Conservation (phyloP, 208 protist genomes). For the Blechomonas ayalai region DNA sequence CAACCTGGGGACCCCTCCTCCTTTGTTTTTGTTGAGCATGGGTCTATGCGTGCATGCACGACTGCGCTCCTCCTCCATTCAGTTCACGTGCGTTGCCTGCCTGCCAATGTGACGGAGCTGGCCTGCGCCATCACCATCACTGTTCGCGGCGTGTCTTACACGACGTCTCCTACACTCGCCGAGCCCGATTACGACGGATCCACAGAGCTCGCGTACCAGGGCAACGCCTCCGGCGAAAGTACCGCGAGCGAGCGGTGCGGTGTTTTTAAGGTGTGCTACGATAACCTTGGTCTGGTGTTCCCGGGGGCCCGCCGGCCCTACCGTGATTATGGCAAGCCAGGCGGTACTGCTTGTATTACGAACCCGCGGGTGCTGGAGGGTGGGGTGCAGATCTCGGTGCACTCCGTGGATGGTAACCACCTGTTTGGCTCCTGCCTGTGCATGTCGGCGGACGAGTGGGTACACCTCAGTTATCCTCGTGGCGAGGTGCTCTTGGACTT, state of each 20-base stretch:
- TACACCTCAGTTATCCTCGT: constrained; percentile 14
- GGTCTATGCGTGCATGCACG: constrained; percentile 6
- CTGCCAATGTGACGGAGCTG: constrained; percentile 2
- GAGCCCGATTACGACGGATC: constrained; percentile 1
- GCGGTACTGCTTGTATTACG: neutral
- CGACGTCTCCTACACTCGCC: neutral
- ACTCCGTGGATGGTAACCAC: constrained; percentile 4
- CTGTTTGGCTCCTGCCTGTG: constrained; percentile 15
- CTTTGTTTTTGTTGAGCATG: constrained; percentile 2
- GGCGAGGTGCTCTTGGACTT: constrained; percentile 20
- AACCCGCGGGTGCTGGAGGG: constrained; percentile 4
- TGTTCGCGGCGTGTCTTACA: constrained; percentile 11
- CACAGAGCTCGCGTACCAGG: neutral
- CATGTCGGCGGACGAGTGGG: constrained; percentile 8
- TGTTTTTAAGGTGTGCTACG: constrained; percentile 6
- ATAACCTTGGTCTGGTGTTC: constrained; percentile 6
- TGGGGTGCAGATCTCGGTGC: constrained; percentile 14
- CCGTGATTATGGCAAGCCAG: neutral
- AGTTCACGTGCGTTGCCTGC: constrained; percentile 8
- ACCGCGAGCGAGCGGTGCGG: neutral
- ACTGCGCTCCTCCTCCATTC: constrained; percentile 5
- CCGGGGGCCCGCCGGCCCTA: constrained; percentile 3
- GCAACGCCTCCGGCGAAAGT: neutral
- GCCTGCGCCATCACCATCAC: constrained; percentile 15
- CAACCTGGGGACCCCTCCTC: constrained; percentile 1